Base-by-base conservation (phyloP, 2,329 filamentous ascomycete species). In the Calonectria multiphialidica region DNA sequence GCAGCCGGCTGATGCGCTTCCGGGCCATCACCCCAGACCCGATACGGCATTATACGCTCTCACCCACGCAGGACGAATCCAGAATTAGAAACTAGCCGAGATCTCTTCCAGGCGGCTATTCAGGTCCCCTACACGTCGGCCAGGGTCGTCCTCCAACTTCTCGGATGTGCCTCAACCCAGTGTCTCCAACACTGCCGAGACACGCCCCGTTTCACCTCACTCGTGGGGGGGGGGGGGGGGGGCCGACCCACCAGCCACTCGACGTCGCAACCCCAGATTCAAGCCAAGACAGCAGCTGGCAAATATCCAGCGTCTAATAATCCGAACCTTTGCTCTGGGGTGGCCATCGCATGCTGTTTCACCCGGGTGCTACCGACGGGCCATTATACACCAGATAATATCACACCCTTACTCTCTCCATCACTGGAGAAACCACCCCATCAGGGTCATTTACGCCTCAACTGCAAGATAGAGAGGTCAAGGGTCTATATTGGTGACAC, bases 161-260 rank as follows among this genome's bases (percentile, higher is more conserved):
- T 68, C 74, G 76, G 76, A 78, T 70, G 76, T 76, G 76, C 75
- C 62, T 76, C 73, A 78, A 68, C 74, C 73, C 76, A 57, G 44
- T 25, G 68, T 25, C 42, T 64, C 57, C 61, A 72, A 68, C 69
- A 68, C 65, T 18, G 18, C 37, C 69, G 76, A 78, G 75, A 78
- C 76, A 53, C n/a, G 55, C 59, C 61, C 45, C 66, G 76, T 78
- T 78, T 78, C 76, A 72, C 66, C 35, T 33, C 37, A 64, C 57
- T 42, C 33, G 49, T 50, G 45, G 44, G 66, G n/a, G 40, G n/a
- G n/a, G n/a, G n/a, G n/a, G n/a, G n/a, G n/a, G n/a, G n/a, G n/a
- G n/a, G n/a, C n/a, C 66, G n/a, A 12, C 66, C 40, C 42, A 44
- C 47, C 35, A 42, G 10, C 40, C 23, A 33, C 35, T 37, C 33